phyloP scores from a whole-genome alignment of 2,329 filamentous ascomycete genomes.

The Drechslera avenae region DNA sequence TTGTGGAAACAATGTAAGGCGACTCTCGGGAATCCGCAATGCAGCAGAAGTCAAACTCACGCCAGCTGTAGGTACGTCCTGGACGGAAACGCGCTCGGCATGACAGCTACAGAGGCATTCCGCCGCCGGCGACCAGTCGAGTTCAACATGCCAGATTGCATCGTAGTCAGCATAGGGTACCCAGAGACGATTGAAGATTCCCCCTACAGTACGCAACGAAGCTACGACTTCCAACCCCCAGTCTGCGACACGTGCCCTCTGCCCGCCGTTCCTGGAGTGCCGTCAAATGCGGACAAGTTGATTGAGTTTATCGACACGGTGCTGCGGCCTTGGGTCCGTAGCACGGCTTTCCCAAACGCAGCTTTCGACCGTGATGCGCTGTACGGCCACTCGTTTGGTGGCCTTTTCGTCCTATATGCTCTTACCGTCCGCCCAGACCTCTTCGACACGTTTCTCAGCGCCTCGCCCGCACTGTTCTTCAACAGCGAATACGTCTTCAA shows the following conservation, averaged over 20 bases:
- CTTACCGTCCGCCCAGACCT: conserved; percentile 50
- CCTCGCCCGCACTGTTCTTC: conserved; percentile 57
- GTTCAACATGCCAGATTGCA: conserved; percentile 36
- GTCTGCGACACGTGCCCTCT: conserved; percentile 37
- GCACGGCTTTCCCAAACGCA: conserved; percentile 38
- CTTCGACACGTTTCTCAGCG: conserved; percentile 54
- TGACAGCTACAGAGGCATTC: conserved; percentile 37
- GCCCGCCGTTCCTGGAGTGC: conserved; percentile 36
- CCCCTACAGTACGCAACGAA: conserved; percentile 33
- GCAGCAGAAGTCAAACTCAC: conserved; percentile 1
- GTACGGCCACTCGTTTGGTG: conserved; percentile 58
- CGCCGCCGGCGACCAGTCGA: conserved; percentile 40
- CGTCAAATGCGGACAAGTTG: conserved; percentile 55
- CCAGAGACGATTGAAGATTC: conserved; percentile 36
- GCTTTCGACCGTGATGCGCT: conserved; percentile 50
- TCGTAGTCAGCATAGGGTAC: conserved; percentile 41
- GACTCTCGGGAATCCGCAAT: neutral
- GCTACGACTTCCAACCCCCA: conserved; percentile 39
- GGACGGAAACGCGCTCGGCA: conserved; percentile 39
- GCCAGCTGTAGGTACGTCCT: conserved; percentile 36
- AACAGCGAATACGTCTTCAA: conserved; percentile 51
- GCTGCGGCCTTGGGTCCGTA: conserved; percentile 45
- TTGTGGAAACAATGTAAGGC: conserved; percentile 40
- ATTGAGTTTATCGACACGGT: conserved; percentile 52
- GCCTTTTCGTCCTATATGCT: conserved; percentile 54